A percentile compares a stretch with the other conserved stretches of the same genome.
These are phyloP conservation scores for Dissoconium aciculare DNA, from an alignment of 2,329 filamentous ascomycete genomes.

Conservation along the genomic window DNA sequence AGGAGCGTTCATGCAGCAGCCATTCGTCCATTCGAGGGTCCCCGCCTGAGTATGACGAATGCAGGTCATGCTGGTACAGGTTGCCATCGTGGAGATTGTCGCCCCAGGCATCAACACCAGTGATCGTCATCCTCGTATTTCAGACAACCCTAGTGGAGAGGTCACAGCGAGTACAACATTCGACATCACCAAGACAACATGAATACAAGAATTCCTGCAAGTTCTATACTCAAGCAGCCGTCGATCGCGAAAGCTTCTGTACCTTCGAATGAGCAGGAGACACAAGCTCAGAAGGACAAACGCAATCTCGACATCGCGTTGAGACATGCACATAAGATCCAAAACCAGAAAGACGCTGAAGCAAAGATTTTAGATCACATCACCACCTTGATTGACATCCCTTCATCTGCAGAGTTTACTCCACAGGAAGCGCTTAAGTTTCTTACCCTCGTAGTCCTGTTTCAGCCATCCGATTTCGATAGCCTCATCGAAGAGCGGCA, in stretches of 20 bases:
- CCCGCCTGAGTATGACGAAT: too few species aligned
- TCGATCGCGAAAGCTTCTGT: slow-evolving; percentile 15
- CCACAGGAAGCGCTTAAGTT: slow-evolving; percentile 50
- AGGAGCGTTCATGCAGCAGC: too few species aligned
- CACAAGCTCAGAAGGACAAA: slow-evolving; percentile 23
- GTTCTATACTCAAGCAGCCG: slow-evolving; percentile 34
- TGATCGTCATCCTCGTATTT: too few species aligned
- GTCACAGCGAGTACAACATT: too few species aligned
- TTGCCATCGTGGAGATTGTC: too few species aligned
- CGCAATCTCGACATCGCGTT: slow-evolving; percentile 51
- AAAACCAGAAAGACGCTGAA: slow-evolving; percentile 68
- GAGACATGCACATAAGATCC: slow-evolving; percentile 67
- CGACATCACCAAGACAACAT: too few species aligned
- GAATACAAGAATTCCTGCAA: slow-evolving; percentile 23
- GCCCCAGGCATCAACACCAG: too few species aligned
- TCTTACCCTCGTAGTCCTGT: slow-evolving; percentile 50
- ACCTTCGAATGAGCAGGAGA: slow-evolving; percentile 14
- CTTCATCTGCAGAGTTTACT: slow-evolving; percentile 36
- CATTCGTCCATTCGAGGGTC: too few species aligned
- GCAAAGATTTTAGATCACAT: slow-evolving; percentile 56
- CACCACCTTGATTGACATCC: slow-evolving; percentile 53
- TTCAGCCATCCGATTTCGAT: slow-evolving; percentile 81
- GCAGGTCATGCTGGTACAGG: too few species aligned
- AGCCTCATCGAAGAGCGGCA: slow-evolving; percentile 80
- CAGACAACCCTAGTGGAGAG: too few species aligned